phyloP scores from a whole-genome alignment of 768 basidiomycete genomes.

The Rubroboletus pulcherrimus region DNA sequence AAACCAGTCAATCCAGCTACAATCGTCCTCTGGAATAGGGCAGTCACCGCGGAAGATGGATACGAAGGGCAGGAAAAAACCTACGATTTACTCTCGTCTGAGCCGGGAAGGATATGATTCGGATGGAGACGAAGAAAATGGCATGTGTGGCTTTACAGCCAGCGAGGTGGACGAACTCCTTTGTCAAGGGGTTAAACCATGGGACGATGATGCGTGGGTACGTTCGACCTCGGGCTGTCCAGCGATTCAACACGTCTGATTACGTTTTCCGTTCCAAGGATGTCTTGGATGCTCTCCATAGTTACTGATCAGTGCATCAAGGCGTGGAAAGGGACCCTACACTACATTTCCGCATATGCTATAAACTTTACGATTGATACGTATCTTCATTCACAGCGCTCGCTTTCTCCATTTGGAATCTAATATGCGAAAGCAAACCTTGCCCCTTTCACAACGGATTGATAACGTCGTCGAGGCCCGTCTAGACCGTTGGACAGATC shows the following conservation, averaged over 20 bases:
- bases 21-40: neutral
- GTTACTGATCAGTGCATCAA: neutral
- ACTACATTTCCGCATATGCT: too few relatives aligned
- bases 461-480: too few relatives aligned
- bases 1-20: neutral
- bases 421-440: neutral
- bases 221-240: constrained; percentile 3
- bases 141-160: constrained; percentile 27
- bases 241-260: neutral
- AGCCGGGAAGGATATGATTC: neutral
- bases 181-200: constrained; percentile 41
- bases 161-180: constrained; percentile 34
- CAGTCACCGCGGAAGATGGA: neutral
- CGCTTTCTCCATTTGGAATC: neutral
- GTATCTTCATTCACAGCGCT: neutral
- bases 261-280: constrained; percentile 10
- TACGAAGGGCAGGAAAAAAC: neutral
- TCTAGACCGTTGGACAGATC: neutral
- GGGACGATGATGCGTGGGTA: constrained; percentile 43
- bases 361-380: too few relatives aligned
- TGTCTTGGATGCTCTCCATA: constrained; percentile 9
- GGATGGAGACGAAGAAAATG: constrained; percentile 3
- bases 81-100: neutral
- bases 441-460: too few relatives aligned
- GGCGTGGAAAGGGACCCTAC: neutral